Percentiles rank a stretch among this genome's conserved stretches.
These are phyloP conservation scores for Pholiota adiposa DNA, from an alignment of 1,284 basidiomycete genomes.

Conservation along the genomic window DNA sequence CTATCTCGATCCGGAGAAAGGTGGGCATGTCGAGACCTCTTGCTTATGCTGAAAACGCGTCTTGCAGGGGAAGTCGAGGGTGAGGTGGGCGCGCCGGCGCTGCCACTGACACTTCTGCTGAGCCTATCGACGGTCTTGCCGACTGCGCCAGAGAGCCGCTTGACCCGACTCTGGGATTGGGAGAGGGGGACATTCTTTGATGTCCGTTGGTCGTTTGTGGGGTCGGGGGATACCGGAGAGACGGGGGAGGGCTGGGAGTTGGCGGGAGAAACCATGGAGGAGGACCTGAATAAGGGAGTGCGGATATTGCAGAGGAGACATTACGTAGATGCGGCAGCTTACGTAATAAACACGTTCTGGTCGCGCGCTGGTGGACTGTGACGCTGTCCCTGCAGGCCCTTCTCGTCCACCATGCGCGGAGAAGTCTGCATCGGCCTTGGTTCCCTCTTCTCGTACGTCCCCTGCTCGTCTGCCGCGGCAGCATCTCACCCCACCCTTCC, in stretches of 20 bases:
- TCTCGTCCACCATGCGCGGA: slow-evolving; percentile 46
- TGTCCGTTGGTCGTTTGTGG: slow-evolving; percentile 18
- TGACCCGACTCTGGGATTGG: slow-evolving; percentile 40
- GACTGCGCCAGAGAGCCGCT: slow-evolving; percentile 48
- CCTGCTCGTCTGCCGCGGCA: slow-evolving; percentile 9
- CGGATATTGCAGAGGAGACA: slow-evolving; percentile 3
- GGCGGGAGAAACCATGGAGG: slow-evolving; percentile 24
- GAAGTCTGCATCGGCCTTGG: slow-evolving; percentile 73
- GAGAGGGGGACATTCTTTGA: slow-evolving; percentile 28
- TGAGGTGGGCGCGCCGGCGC: slow-evolving; percentile 32
- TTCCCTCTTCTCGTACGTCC: slow-evolving; percentile 67
- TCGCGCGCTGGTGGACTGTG: slow-evolving; percentile 29
- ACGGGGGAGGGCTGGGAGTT: slow-evolving; percentile 24
- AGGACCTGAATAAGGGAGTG: neutral
- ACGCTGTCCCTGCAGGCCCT: neutral
- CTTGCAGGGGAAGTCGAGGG: slow-evolving; percentile 38
- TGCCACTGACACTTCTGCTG: slow-evolving; percentile 54
- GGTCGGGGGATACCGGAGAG: slow-evolving; percentile 23
- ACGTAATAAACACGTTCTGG: slow-evolving; percentile 39
- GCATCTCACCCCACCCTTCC: slow-evolving; percentile 25
- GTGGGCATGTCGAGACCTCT: slow-evolving; percentile 55
- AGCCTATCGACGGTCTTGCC: slow-evolving; percentile 59
- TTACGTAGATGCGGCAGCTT: slow-evolving; percentile 18
- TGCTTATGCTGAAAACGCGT: slow-evolving; percentile 59
- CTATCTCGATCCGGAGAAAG: slow-evolving; percentile 38